Evolutionary conservation across 2,329 filamentous ascomycete genomes (phyloP).

Genomic region (Dothiorella sarmentorum): DNA sequence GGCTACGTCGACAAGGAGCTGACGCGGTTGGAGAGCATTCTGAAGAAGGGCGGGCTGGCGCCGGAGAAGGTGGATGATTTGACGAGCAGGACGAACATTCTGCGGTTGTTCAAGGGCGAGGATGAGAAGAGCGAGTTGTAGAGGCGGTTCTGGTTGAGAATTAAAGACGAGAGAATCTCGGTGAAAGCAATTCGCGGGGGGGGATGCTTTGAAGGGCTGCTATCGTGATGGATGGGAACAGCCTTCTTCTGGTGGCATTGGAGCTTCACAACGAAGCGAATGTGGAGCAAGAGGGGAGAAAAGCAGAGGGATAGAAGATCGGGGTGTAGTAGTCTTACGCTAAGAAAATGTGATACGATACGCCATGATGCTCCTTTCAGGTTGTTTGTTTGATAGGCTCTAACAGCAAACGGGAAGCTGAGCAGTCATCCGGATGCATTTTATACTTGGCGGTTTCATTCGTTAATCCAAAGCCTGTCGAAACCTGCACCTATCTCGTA

Average conservation of each 20-base stretch:
- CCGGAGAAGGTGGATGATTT: constrained; percentile 87
- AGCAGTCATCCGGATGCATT: too few relatives aligned
- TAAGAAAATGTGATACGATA: neutral
- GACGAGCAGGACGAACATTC: constrained; percentile 79
- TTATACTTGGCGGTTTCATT: too few relatives aligned
- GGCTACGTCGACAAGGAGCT: constrained; percentile 84
- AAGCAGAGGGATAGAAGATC: neutral
- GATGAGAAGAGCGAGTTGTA: constrained; percentile 69
- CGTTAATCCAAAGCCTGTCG: too few relatives aligned
- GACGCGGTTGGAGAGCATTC: constrained; percentile 70
- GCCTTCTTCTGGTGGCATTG: neutral
- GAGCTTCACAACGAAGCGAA: neutral
- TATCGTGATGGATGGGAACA: too few relatives aligned
- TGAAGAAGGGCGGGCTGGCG: constrained; percentile 82
- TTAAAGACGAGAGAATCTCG: neutral
- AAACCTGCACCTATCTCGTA: too few relatives aligned
- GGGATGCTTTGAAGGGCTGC: too few relatives aligned
- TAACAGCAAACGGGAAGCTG: too few relatives aligned
- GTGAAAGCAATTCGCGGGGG: too few relatives aligned
- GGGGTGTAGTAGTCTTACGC: neutral
- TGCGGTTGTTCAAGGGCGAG: constrained; percentile 67
- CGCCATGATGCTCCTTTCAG: neutral
- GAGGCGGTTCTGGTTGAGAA: neutral
- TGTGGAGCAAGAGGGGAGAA: neutral
- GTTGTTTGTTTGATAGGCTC: too few relatives aligned